Evolutionary conservation across 345 rosid genomes (phyloP).

Genomic region (Hypericum androsaemum): DNA sequence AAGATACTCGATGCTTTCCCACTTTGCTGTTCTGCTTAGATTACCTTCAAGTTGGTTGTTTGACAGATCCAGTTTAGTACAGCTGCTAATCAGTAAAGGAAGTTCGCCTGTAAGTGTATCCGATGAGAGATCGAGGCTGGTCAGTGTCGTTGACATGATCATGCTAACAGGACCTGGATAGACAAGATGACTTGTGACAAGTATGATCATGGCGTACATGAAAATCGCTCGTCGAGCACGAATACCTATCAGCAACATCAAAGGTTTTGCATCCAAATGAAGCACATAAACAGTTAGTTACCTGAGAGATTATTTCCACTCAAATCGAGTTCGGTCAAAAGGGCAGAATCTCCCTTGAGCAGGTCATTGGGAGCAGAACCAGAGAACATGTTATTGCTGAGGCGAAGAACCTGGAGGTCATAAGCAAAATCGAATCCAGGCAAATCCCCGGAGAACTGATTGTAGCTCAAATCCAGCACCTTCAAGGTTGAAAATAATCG

Average conservation of each 20-base stretch:
- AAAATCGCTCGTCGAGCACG: too few relatives aligned
- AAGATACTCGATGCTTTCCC: constrained; percentile 75
- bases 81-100: constrained; percentile 77
- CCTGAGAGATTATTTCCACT: constrained; percentile 96
- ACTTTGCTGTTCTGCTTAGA: constrained; percentile 54
- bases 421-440: constrained; percentile 86
- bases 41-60: constrained; percentile 77
- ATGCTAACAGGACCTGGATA: constrained; percentile 72
- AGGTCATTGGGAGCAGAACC: constrained; percentile 79
- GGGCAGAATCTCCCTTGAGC: constrained; percentile 81
- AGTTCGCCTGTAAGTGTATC: constrained; percentile 73
- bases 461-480: constrained; percentile 88
- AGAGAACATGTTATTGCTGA: constrained; percentile 75
- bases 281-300: constrained; percentile 14
- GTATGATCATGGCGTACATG: too few relatives aligned
- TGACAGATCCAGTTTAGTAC: constrained; percentile 75
- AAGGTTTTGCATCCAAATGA: not conserved
- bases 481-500: constrained; percentile 61
- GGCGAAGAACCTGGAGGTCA: constrained; percentile 84
- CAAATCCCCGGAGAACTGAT: constrained; percentile 80
- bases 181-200: too few relatives aligned
- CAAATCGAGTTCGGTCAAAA: constrained; percentile 68
- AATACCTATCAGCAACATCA: too few relatives aligned
- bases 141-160: constrained; percentile 75
- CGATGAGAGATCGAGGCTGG: constrained; percentile 63